Percentiles rank a stretch among this genome's conserved stretches.
phyloP scores from a whole-genome alignment of 2,329 filamentous ascomycete species.

The Chaetomiaceae sp. region DNA sequence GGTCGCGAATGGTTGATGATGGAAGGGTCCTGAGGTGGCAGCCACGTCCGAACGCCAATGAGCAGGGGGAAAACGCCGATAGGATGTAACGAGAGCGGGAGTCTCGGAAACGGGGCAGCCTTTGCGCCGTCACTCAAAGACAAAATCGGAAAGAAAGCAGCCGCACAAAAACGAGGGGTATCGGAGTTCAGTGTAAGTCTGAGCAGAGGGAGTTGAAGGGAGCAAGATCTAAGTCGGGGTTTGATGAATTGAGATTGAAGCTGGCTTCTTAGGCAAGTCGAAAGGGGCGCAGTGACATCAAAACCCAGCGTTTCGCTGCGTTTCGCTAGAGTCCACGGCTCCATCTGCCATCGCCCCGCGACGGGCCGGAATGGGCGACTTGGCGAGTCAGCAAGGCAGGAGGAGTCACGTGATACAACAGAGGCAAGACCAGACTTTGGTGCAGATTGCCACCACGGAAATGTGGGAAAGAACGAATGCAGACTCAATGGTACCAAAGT shows the following conservation, averaged over 20 bases:
- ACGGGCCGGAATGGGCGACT: background rate
- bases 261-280: background rate
- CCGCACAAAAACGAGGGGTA: no score
- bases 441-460: no score
- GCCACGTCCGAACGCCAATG: no score
- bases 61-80: no score
- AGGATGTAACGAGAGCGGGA: no score
- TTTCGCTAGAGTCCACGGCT: slow-evolving; percentile 12
- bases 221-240: background rate
- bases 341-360: slow-evolving; percentile 14
- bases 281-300: slow-evolving; percentile 23
- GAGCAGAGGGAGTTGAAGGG: background rate
- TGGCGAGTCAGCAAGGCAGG: slow-evolving; percentile 15
- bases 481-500: no score
- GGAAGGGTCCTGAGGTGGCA: no score
- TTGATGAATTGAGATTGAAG: background rate
- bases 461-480: background rate
- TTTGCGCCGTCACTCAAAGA: no score
- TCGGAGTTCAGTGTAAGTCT: no score
- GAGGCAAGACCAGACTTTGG: background rate
- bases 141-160: no score
- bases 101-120: no score
- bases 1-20: no score
- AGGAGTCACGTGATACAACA: slow-evolving; percentile 13
- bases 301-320: slow-evolving; percentile 21